These are phyloP conservation scores for Endogone sp. DNA, from an alignment of 192 early-diverging fungal genomes.

Conservation along the genomic window DNA sequence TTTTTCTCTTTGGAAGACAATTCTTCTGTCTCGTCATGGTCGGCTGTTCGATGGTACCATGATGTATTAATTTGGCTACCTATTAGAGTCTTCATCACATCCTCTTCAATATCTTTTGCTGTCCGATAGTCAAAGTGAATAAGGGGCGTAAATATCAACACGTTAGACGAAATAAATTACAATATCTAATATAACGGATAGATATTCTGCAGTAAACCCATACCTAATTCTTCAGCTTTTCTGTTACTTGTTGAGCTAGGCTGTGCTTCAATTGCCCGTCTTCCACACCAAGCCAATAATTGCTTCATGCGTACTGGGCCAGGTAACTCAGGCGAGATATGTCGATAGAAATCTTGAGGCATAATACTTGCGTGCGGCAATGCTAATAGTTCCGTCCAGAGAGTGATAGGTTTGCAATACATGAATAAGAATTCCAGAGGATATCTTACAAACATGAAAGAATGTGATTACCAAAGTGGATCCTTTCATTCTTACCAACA, in stretches of 20 bases:
- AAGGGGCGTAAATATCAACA: neutral
- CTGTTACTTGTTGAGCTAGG: neutral
- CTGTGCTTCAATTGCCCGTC: constrained; percentile 24
- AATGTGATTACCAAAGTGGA: neutral
- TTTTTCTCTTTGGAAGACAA: constrained; percentile 11
- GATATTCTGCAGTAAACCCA: neutral
- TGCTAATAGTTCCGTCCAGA: too few relatives aligned
- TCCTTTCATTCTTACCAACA: constrained; percentile 13
- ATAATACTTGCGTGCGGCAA: constrained; percentile 57
- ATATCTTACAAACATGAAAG: neutral
- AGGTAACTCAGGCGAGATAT: constrained; percentile 60
- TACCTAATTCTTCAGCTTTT: neutral
- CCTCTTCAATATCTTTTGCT: constrained; percentile 37
- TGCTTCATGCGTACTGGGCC: constrained; percentile 65
- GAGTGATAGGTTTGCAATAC: too few relatives aligned
- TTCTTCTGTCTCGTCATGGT: neutral
- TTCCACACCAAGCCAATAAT: constrained; percentile 65
- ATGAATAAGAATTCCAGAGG: too few relatives aligned
- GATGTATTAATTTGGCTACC: constrained; percentile 37
- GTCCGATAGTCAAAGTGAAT: neutral
- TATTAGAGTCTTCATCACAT: constrained; percentile 31
- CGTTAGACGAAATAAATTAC: too few relatives aligned
- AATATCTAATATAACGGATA: neutral
- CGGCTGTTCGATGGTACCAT: constrained; percentile 45
- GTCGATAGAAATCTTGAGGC: constrained; percentile 56